Percentiles rank a stretch among this genome's conserved stretches.
Evolutionary conservation across 2,329 filamentous ascomycete genomes (phyloP).

Genomic region (Aspergillus brasiliensis): DNA sequence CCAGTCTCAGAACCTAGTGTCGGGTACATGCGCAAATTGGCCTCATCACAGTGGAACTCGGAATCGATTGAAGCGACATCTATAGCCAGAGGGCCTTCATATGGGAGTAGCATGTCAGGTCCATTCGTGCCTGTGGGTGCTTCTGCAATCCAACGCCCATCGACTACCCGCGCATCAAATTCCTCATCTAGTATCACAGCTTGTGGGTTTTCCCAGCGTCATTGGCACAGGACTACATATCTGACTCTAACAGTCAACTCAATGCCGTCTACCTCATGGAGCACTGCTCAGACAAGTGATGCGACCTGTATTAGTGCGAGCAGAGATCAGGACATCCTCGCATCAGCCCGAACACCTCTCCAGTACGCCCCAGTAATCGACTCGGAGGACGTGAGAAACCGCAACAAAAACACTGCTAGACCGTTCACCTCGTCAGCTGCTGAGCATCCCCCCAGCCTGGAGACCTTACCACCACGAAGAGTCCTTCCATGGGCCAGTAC

Average conservation of each 20-base stretch:
- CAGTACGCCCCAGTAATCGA: neutral
- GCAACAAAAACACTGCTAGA: constrained; percentile 10
- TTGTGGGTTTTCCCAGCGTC: neutral
- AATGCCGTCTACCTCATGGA: constrained; percentile 15
- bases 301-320: neutral
- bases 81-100: constrained; percentile 2
- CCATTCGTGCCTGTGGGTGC: neutral
- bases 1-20: constrained; percentile 45
- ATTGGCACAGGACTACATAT: neutral
- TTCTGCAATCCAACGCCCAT: constrained; percentile 4
- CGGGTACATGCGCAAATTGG: constrained; percentile 22
- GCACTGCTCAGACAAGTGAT: constrained; percentile 2
- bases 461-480: constrained; percentile 46
- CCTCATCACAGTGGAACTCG: constrained; percentile 32
- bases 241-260: constrained; percentile 1
- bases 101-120: neutral
- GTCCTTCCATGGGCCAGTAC: constrained; percentile 44
- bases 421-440: constrained; percentile 32
- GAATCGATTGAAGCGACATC: constrained; percentile 14
- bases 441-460: constrained; percentile 27
- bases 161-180: neutral
- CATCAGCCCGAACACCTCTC: constrained; percentile 6
- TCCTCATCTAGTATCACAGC: constrained; percentile 9
- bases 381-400: neutral
- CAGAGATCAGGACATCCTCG: constrained; percentile 1